These are phyloP conservation scores for Pestalotiopsis sp. DNA, from an alignment of 2,329 filamentous ascomycete genomes.

Conservation along the genomic window DNA sequence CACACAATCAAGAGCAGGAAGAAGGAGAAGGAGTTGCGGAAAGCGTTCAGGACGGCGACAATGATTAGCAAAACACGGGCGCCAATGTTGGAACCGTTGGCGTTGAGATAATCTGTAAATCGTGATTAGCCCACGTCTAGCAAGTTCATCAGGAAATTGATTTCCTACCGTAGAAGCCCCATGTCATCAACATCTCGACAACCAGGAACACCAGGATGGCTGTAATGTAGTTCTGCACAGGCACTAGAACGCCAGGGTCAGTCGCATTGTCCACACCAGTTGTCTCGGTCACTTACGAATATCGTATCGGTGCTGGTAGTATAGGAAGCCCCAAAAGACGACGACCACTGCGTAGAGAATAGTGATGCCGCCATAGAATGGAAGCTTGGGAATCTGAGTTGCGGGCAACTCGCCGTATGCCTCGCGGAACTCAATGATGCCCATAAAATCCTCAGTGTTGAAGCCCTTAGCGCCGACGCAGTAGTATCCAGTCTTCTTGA, in stretches of 20 bases:
- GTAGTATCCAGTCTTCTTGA: conserved; percentile 93
- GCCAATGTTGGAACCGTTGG: conserved; percentile 79
- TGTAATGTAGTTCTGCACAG: conserved; percentile 98
- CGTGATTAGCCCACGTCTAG: conserved; percentile 34
- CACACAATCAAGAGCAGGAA: conserved; percentile 97
- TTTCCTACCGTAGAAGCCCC: conserved; percentile 87
- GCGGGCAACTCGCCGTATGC: conserved; percentile 95
- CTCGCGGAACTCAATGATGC: conserved; percentile 89
- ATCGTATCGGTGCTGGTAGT: conserved; percentile 91
- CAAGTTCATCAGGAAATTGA: not conserved
- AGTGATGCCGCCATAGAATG: conserved; percentile 93
- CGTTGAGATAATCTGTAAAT: conserved; percentile 81
- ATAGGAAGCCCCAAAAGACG: conserved; percentile 90
- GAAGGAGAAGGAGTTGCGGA: conserved; percentile 96
- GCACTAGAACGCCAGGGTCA: conserved; percentile 54
- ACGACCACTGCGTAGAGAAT: conserved; percentile 90
- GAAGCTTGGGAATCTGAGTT: conserved; percentile 93
- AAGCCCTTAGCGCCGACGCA: conserved; percentile 82
- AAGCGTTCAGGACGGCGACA: conserved; percentile 91
- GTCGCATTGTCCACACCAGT: not conserved
- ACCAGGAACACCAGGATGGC: conserved; percentile 94
- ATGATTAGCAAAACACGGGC: conserved; percentile 86
- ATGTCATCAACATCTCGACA: conserved; percentile 96
- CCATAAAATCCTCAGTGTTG: conserved; percentile 70
- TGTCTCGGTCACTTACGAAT: conserved; percentile 62